Conservation (phyloP, 306 rosid species). For the Fagus sylvatica region DNA sequence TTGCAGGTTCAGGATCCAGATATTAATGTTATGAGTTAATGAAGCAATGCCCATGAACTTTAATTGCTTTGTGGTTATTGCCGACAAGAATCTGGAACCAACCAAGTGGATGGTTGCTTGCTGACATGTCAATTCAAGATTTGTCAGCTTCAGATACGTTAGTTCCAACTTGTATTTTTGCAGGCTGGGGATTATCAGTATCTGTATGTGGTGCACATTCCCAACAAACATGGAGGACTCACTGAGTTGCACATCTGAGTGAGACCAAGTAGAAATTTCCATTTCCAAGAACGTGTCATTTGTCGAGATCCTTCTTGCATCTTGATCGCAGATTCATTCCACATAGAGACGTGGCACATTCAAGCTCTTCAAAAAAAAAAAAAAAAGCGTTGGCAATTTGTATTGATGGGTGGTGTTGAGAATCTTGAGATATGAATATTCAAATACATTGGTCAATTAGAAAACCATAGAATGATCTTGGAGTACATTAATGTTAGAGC, state of each 20-base stretch:
- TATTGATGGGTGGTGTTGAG: too few relatives aligned
- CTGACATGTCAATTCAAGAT: conserved; percentile 39
- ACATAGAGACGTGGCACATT: too few relatives aligned
- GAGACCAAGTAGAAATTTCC: conserved; percentile 12
- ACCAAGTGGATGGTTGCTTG: background rate
- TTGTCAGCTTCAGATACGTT: conserved; percentile 37
- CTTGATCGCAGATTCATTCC: background rate
- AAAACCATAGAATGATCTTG: too few relatives aligned
- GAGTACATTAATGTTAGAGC: too few relatives aligned
- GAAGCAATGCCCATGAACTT: too few relatives aligned
- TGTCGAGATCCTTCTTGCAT: background rate
- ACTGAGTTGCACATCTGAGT: background rate
- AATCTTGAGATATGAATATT: too few relatives aligned
- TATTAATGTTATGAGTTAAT: too few relatives aligned
- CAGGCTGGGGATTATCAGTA: background rate
- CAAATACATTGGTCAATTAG: too few relatives aligned
- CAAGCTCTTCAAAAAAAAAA: background rate
- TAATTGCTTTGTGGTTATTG: background rate
- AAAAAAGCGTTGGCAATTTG: too few relatives aligned
- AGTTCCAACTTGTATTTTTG: conserved; percentile 5
- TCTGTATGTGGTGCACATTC: conserved; percentile 25
- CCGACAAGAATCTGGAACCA: background rate
- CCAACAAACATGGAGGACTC: conserved; percentile 26
- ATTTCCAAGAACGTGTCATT: conserved; percentile 1
- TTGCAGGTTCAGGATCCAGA: too few relatives aligned